Conservation (phyloP, 2,329 filamentous ascomycete species). For the Blumeria graminis region DNA sequence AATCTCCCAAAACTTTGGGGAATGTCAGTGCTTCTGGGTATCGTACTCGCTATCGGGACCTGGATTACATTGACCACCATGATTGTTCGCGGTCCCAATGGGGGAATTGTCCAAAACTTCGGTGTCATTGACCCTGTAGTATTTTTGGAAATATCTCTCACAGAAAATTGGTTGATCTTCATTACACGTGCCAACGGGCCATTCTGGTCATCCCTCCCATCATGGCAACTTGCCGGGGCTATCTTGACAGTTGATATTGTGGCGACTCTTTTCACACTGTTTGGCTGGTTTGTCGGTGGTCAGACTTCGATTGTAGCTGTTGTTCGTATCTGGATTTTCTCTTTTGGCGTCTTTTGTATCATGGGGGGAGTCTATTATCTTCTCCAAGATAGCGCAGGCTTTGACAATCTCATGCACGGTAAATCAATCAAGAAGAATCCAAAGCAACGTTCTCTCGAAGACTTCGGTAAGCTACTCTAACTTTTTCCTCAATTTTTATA, state of each 20-base stretch:
- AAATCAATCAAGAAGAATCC: slow-evolving; percentile 60
- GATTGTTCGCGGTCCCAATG: slow-evolving; percentile 38
- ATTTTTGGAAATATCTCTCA: slow-evolving; percentile 75
- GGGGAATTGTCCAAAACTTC: slow-evolving; percentile 76
- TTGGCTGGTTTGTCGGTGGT: slow-evolving; percentile 53
- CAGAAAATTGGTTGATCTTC: slow-evolving; percentile 93
- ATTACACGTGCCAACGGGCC: slow-evolving; percentile 83
- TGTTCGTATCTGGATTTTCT: slow-evolving; percentile 77
- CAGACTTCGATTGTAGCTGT: slow-evolving; percentile 60
- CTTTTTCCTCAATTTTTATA: slow-evolving; percentile 1
- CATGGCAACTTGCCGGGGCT: slow-evolving; percentile 59
- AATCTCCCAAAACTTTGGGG: slow-evolving; percentile 87
- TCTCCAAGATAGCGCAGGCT: slow-evolving; percentile 55
- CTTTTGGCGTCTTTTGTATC: slow-evolving; percentile 69
- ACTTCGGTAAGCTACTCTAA: slow-evolving; percentile 47
- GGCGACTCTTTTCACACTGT: slow-evolving; percentile 66
- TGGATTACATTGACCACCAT: slow-evolving; percentile 83
- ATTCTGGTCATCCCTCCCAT: slow-evolving; percentile 76
- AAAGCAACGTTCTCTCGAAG: slow-evolving; percentile 68
- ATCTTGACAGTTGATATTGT: slow-evolving; percentile 63
- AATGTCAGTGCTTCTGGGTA: slow-evolving; percentile 63
- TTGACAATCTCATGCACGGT: slow-evolving; percentile 85
- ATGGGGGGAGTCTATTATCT: slow-evolving; percentile 56
- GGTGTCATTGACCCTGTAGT: slow-evolving; percentile 61
- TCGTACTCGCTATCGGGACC: slow-evolving; percentile 59